A percentile compares a stretch with the other conserved stretches of the same genome.
phyloP scores from a whole-genome alignment of 2,329 filamentous ascomycete species.

The Verticillium longisporum region DNA sequence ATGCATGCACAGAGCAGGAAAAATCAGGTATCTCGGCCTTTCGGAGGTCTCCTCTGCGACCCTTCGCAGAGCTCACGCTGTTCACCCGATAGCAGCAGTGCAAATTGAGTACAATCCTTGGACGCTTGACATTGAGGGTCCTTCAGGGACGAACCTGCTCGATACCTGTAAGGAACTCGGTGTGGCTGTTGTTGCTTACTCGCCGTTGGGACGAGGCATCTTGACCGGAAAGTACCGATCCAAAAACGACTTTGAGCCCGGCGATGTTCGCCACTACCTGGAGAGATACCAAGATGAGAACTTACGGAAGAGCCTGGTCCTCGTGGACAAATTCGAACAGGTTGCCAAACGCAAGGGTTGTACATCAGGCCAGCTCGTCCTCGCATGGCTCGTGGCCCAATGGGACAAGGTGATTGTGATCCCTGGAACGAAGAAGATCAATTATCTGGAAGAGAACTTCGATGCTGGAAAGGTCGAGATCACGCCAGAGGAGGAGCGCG shows the following conservation, averaged over 20 bases:
- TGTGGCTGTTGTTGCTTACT: conserved; percentile 30
- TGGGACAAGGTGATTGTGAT: conserved; percentile 34
- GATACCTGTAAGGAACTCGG: conserved; percentile 38
- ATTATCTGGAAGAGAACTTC: conserved; percentile 22
- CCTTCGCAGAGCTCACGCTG: conserved; percentile 36
- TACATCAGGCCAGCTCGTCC: conserved; percentile 43
- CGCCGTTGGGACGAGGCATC: conserved; percentile 30
- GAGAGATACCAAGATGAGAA: conserved; percentile 32
- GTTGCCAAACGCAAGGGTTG: conserved; percentile 23
- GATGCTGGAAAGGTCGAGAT: no score
- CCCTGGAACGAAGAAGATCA: conserved; percentile 23
- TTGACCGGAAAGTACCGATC: no score
- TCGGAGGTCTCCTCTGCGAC: conserved; percentile 36
- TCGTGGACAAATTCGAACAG: conserved; percentile 16
- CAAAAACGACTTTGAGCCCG: no score
- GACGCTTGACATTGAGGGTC: conserved; percentile 35
- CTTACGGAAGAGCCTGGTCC: conserved; percentile 39
- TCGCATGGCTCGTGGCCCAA: conserved; percentile 48
- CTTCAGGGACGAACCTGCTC: conserved; percentile 27
- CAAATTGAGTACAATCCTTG: conserved; percentile 45
- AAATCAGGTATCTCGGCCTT: conserved; percentile 43
- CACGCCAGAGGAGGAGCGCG: no score
- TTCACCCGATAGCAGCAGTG: conserved; percentile 39
- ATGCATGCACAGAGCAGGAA: conserved; percentile 30
- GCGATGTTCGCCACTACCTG: no score